A percentile compares a stretch with the other conserved stretches of the same genome.
Evolutionary conservation across 1,139 yeast species (phyloP).

Genomic region (Zygosaccharomyces sapae): DNA sequence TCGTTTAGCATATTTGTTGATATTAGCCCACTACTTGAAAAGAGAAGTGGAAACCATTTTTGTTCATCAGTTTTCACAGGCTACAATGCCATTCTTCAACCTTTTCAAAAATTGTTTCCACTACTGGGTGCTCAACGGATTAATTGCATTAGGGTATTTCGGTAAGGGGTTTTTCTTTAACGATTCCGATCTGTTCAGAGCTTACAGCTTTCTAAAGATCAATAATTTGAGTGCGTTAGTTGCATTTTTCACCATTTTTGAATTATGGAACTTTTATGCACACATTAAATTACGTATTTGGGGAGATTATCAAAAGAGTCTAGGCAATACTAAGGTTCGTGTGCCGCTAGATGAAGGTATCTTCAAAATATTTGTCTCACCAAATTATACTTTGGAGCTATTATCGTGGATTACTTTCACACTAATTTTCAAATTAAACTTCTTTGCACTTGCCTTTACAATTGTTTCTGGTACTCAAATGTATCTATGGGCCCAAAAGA

Average conservation of each 20-base stretch:
- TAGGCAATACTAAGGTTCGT: constrained; percentile 38
- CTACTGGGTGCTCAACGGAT: constrained; percentile 86
- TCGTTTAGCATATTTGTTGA: constrained; percentile 40
- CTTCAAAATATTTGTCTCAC: constrained; percentile 44
- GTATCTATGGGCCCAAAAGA: constrained; percentile 63
- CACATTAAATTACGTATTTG: constrained; percentile 47
- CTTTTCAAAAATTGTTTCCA: constrained; percentile 85
- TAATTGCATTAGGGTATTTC: constrained; percentile 61
- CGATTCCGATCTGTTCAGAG: constrained; percentile 24
- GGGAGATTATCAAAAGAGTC: constrained; percentile 39
- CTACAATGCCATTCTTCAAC: constrained; percentile 89
- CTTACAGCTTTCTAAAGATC: constrained; percentile 20
- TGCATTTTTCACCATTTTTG: constrained; percentile 58
- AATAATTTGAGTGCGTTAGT: constrained; percentile 34
- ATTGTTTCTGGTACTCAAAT: constrained; percentile 70
- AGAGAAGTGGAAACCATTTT: constrained; percentile 83
- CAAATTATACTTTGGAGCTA: constrained; percentile 87
- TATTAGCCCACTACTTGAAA: constrained; percentile 72
- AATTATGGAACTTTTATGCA: constrained; percentile 65
- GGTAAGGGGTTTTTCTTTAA: constrained; percentile 53
- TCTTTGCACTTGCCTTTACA: constrained; percentile 70
- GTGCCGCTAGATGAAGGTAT: constrained; percentile 45
- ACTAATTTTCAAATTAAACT: constrained; percentile 61
- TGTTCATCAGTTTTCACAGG: constrained; percentile 77
- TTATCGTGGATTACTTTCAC: constrained; percentile 69